Base-by-base conservation (phyloP, 2,329 filamentous ascomycete species). In the Emericellopsis cladophorae region DNA sequence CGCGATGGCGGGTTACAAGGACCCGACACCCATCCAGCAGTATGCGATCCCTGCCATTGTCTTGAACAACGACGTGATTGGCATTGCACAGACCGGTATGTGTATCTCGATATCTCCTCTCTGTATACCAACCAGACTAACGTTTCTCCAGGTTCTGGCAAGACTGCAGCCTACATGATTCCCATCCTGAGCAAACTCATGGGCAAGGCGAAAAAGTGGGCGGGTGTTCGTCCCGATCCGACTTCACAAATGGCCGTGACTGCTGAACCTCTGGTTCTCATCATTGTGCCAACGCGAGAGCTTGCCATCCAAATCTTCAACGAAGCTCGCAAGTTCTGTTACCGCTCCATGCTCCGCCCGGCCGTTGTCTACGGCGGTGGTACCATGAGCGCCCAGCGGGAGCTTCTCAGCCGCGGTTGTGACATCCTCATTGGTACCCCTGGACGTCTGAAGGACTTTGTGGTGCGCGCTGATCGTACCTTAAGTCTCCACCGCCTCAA, bases 251-350 rank as follows among this genome's bases (percentile, higher is more conserved):
- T 29, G 12, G 53, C 50, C 16, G 74, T 84, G 32, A 75, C 76
- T 35, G 90, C 88, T 7, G 89, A 96, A 66, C 92, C 92, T 5
- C 64, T 98, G 7, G 84, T 96, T 0, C 67, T 96, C 23, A 72
- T 98, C 41, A 73, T 98, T 18, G 81, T 77, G 10, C 92, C 92
- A 1, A 92, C 84, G 41, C 84, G 92, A 31, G 92, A 98, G 67
- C 65, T 98, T 5, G 87, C 88, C 0, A 83, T 88, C 3, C 92
- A 98, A 56, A 95, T 96, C 49, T 96, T 95, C 62, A 87, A 95
- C 47, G 90, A 96, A 57, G 81, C 86, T 22, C 83, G 92, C 46
- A 87, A 90, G 51, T 77, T 96, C 38, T 95, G 88, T 57, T 98
- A 98, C 53, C 81, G 92, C 1, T 88, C 85, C 4, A 95, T 94